A percentile compares a stretch with the other conserved stretches of the same genome.
Evolutionary conservation across 805 yeast genomes (phyloP).

Genomic region (Cephaloascus fragrans): DNA sequence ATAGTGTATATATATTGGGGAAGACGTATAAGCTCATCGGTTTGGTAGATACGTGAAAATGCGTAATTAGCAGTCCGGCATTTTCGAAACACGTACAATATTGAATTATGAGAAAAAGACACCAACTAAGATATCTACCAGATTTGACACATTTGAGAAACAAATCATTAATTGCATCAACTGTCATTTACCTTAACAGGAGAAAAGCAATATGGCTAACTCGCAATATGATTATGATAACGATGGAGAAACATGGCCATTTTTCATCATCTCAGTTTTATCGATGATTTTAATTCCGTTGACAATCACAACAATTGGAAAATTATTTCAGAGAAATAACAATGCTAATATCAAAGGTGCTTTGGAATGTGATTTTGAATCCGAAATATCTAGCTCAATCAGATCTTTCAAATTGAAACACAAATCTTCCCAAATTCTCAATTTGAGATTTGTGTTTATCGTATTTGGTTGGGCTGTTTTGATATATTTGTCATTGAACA

Average conservation of each 20-base stretch:
- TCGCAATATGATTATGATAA: slow-evolving; percentile 76
- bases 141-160: too few relatives aligned
- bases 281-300: slow-evolving; percentile 61
- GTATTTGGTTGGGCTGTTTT: slow-evolving; percentile 55
- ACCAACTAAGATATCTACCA: too few relatives aligned
- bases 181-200: too few relatives aligned
- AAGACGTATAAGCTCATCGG: too few relatives aligned
- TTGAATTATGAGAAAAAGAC: too few relatives aligned
- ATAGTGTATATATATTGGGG: too few relatives aligned
- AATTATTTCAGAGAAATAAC: slow-evolving; percentile 8
- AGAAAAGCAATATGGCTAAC: slow-evolving; percentile 31
- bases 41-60: too few relatives aligned
- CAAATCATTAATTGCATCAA: too few relatives aligned
- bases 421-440: slow-evolving; percentile 23
- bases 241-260: slow-evolving; percentile 89
- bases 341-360: slow-evolving; percentile 1
- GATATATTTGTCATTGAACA: slow-evolving; percentile 24
- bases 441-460: slow-evolving; percentile 15
- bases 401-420: slow-evolving; percentile 17
- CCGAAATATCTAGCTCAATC: not conserved
- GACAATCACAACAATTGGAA: slow-evolving; percentile 21
- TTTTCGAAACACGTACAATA: too few relatives aligned
- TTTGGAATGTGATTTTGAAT: not conserved
- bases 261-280: slow-evolving; percentile 66
- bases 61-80: too few relatives aligned